A percentile compares a stretch with the other conserved stretches of the same genome.
Evolutionary conservation across 2,329 filamentous ascomycete genomes (phyloP).

Genomic region (Fusarium goolgardi): DNA sequence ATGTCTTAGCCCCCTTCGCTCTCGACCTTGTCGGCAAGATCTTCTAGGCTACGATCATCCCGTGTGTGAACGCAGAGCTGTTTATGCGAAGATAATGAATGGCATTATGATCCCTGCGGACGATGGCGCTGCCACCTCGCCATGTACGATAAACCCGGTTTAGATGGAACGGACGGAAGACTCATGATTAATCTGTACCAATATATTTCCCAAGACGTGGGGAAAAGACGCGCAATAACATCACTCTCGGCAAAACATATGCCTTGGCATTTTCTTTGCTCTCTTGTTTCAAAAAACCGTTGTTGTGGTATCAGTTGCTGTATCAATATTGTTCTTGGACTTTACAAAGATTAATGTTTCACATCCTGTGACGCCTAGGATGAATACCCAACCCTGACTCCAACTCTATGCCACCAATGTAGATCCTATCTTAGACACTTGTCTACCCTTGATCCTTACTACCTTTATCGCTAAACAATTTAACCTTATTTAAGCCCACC

Average conservation of each 20-base stretch:
- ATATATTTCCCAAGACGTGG: slow-evolving; percentile 35
- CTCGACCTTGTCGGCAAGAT: slow-evolving; percentile 63
- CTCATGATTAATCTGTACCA: slow-evolving; percentile 44
- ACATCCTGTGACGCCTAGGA: slow-evolving; percentile 41
- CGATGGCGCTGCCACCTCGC: slow-evolving; percentile 21
- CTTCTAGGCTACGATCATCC: slow-evolving; percentile 49
- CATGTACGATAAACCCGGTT: slow-evolving; percentile 44
- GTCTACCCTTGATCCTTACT: slow-evolving; percentile 5
- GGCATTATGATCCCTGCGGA: slow-evolving; percentile 20
- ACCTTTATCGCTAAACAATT: slow-evolving; percentile 3
- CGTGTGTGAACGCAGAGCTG: background rate
- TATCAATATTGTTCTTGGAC: slow-evolving; percentile 23
- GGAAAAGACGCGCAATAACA: slow-evolving; percentile 31
- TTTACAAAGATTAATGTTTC: slow-evolving; percentile 34
- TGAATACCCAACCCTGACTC: slow-evolving; percentile 40
- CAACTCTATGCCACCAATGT: slow-evolving; percentile 37
- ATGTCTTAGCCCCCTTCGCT: slow-evolving; percentile 64
- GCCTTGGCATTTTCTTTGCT: slow-evolving; percentile 5
- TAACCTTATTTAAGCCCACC: slow-evolving; percentile 28
- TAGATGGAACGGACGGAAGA: slow-evolving; percentile 37
- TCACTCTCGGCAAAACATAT: slow-evolving; percentile 28
- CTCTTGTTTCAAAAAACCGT: background rate
- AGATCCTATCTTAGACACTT: slow-evolving; percentile 37
- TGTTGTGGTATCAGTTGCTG: slow-evolving; percentile 16
- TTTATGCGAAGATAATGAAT: slow-evolving; percentile 13